phyloP scores from a whole-genome alignment of 345 rosid species.

The Moricandia arvensis region DNA sequence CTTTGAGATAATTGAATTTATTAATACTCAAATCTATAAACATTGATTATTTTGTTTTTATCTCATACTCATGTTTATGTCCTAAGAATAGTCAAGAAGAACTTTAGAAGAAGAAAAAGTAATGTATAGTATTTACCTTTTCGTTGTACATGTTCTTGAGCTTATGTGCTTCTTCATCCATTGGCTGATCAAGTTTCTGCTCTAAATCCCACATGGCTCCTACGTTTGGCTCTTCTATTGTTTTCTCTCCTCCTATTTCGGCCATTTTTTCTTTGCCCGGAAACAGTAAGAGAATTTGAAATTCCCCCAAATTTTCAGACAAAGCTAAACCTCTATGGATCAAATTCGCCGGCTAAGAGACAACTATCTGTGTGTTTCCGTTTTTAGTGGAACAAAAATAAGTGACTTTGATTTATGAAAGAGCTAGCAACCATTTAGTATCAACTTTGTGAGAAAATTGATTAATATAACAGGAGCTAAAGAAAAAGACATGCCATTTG shows the following conservation, averaged over 20 bases:
- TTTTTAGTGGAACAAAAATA: neutral
- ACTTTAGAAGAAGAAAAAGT: neutral
- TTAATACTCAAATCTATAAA: neutral
- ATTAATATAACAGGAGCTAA: neutral
- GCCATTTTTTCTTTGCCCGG: constrained; percentile 63
- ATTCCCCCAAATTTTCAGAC: neutral
- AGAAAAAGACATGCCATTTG: neutral
- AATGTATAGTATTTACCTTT: constrained; percentile 50
- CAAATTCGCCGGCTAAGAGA: neutral
- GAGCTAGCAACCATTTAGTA: neutral
- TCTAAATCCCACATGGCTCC: constrained; percentile 94
- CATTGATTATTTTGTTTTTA: neutral
- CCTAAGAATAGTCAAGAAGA: neutral
- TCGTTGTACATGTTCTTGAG: constrained; percentile 64
- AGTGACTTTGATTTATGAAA: neutral
- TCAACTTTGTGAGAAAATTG: neutral
- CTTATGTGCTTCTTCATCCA: constrained; percentile 96
- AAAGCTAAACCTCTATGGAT: neutral
- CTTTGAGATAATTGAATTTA: neutral
- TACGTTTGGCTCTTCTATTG: constrained; percentile 44
- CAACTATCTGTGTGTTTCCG: neutral
- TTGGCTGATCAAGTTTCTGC: constrained; percentile 90
- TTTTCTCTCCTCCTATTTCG: constrained; percentile 50
- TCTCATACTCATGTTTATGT: neutral
- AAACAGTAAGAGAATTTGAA: neutral